Evolutionary conservation across 805 yeast genomes (phyloP).

Genomic region (Citeromyces nyonsensis): DNA sequence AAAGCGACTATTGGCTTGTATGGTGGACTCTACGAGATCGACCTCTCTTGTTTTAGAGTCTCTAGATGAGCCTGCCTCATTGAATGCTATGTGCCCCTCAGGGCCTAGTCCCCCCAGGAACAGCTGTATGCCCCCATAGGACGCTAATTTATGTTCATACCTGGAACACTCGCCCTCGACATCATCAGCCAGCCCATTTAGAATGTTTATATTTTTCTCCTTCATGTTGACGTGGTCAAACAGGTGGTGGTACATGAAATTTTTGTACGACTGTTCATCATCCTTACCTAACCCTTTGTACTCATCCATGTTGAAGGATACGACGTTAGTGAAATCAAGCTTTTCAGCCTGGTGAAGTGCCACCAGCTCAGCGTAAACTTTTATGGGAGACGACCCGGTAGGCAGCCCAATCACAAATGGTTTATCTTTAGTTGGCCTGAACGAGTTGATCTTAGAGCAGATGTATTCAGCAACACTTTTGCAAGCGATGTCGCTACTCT

Average conservation of each 20-base stretch:
- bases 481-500: constrained; percentile 23
- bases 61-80: constrained; percentile 36
- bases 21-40: constrained; percentile 28
- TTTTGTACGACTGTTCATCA: constrained; percentile 36
- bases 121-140: constrained; percentile 32
- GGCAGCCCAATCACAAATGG: constrained; percentile 46
- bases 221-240: constrained; percentile 42
- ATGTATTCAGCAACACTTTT: constrained; percentile 28
- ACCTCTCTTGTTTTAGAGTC: constrained; percentile 29
- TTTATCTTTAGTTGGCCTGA: constrained; percentile 23
- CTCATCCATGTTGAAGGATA: constrained; percentile 51
- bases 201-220: constrained; percentile 31
- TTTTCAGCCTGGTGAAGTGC: constrained; percentile 22
- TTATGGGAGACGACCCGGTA: constrained; percentile 48
- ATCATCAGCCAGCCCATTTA: constrained; percentile 33
- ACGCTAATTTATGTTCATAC: constrained; percentile 31
- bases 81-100: constrained; percentile 47
- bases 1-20: constrained; percentile 36
- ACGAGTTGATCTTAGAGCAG: constrained; percentile 22
- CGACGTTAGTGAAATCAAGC: constrained; percentile 33
- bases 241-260: constrained; percentile 39
- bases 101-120: constrained; percentile 48
- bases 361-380: constrained; percentile 29
- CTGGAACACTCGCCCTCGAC: constrained; percentile 25
- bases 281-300: constrained; percentile 31